These are phyloP conservation scores for Neurospora sp. DNA, from an alignment of 495 filamentous ascomycete genomes.

Conservation along the genomic window DNA sequence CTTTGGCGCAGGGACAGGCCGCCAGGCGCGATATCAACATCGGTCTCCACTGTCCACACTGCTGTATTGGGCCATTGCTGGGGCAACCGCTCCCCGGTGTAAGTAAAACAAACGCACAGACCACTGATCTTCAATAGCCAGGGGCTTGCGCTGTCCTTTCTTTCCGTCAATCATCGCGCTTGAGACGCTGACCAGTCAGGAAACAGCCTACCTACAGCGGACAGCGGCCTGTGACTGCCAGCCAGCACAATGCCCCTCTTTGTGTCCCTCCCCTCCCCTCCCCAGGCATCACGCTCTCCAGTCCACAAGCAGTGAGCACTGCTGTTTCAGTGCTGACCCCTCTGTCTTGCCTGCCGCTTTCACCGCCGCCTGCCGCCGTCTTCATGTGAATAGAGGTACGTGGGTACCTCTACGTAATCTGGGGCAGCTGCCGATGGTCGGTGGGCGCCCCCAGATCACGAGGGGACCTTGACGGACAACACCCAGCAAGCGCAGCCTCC, in stretches of 20 bases:
- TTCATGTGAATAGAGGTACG: neutral
- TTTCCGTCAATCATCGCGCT: neutral
- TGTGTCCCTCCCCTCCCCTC: neutral
- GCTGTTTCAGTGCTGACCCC: neutral
- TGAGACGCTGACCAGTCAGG: neutral
- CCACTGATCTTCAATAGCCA: neutral
- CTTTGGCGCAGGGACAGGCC: neutral
- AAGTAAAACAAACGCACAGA: neutral
- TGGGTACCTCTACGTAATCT: neutral
- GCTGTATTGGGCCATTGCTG: neutral
- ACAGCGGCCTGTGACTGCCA: neutral
- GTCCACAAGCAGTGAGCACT: neutral
- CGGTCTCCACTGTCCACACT: neutral
- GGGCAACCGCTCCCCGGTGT: neutral
- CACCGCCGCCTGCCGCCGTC: neutral
- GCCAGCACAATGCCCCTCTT: neutral
- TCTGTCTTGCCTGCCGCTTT: neutral
- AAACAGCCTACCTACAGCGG: neutral
- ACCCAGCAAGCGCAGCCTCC: neutral
- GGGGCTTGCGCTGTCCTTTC: neutral
- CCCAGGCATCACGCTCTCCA: neutral
- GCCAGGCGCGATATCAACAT: neutral
- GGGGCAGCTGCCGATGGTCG: neutral
- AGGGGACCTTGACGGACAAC: neutral
- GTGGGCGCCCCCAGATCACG: neutral